phyloP scores from a whole-genome alignment of 805 yeast genomes.

The Ogataea chonburiensis region DNA sequence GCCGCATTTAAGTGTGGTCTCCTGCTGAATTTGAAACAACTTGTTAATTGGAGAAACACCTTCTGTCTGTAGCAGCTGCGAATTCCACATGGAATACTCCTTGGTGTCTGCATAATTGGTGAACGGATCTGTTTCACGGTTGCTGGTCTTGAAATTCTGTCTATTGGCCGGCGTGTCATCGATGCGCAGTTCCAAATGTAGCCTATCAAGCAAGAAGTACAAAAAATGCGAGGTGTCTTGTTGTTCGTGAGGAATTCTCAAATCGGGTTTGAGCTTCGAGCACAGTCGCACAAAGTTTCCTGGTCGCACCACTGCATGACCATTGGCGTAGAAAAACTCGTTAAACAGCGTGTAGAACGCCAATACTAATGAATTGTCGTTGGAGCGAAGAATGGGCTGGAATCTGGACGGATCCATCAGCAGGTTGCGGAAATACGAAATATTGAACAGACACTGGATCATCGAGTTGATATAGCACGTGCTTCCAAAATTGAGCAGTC shows the following conservation, averaged over 20 bases:
- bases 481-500: slow-evolving; percentile 65
- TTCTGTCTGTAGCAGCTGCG: slow-evolving; percentile 46
- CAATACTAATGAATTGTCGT: slow-evolving; percentile 37
- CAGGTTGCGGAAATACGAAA: slow-evolving; percentile 46
- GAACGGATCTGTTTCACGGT: slow-evolving; percentile 28
- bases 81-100: slow-evolving; percentile 65
- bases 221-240: slow-evolving; percentile 82
- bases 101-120: slow-evolving; percentile 29
- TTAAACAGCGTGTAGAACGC: slow-evolving; percentile 54
- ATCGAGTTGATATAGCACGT: slow-evolving; percentile 78
- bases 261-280: slow-evolving; percentile 60
- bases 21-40: slow-evolving; percentile 71
- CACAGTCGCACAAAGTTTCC: slow-evolving; percentile 49
- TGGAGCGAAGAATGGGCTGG: slow-evolving; percentile 16
- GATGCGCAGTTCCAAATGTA: slow-evolving; percentile 60
- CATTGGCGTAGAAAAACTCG: slow-evolving; percentile 52
- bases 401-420: slow-evolving; percentile 40
- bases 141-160: slow-evolving; percentile 23
- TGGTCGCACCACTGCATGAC: slow-evolving; percentile 64
- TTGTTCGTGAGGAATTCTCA: slow-evolving; percentile 69
- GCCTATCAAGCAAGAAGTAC: slow-evolving; percentile 59
- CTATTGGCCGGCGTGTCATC: slow-evolving; percentile 26
- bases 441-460: slow-evolving; percentile 65
- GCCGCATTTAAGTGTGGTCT: slow-evolving; percentile 60
- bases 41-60: slow-evolving; percentile 68